Conservation (phyloP, 1,284 basidiomycete genomes). For the Pholiota adiposa region DNA sequence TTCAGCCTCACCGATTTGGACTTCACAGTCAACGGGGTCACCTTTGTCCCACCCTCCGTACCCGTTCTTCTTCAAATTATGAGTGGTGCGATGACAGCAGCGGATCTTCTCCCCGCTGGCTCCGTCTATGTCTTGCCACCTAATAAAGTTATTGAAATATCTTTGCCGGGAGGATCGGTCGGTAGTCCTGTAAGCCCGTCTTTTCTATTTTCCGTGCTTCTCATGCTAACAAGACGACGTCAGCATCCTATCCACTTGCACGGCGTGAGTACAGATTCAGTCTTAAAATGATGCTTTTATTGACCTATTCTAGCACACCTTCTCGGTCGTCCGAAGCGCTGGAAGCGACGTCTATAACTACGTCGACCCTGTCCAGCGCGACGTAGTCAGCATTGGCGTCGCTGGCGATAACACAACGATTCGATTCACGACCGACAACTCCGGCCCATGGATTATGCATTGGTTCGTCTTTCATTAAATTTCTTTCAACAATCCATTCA, state of each 20-base stretch:
- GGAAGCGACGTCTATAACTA: slow-evolving; percentile 41
- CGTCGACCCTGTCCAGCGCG: slow-evolving; percentile 33
- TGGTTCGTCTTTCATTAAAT: slow-evolving; percentile 35
- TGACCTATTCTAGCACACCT: slow-evolving; percentile 36
- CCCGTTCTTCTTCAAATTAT: slow-evolving; percentile 55
- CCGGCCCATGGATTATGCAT: slow-evolving; percentile 45
- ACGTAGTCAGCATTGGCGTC: slow-evolving; percentile 15
- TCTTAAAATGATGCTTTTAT: slow-evolving; percentile 10
- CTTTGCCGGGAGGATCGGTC: slow-evolving; percentile 36
- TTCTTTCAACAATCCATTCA: neutral
- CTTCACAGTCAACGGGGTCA: slow-evolving; percentile 40
- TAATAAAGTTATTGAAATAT: slow-evolving; percentile 50
- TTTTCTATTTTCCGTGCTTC: neutral
- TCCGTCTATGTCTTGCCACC: slow-evolving; percentile 47
- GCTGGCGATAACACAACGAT: slow-evolving; percentile 41
- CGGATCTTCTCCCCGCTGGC: slow-evolving; percentile 46
- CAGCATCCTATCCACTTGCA: slow-evolving; percentile 48
- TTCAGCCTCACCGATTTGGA: slow-evolving; percentile 20
- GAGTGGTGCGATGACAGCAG: slow-evolving; percentile 42
- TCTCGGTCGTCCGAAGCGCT: slow-evolving; percentile 42
- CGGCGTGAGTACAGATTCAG: slow-evolving; percentile 10
- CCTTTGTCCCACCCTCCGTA: slow-evolving; percentile 40
- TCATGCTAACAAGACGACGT: neutral
- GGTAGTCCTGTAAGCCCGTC: slow-evolving; percentile 28
- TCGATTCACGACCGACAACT: slow-evolving; percentile 33